Conservation (phyloP, 257 asterid species). For the Schizonepeta tenuifolia region DNA sequence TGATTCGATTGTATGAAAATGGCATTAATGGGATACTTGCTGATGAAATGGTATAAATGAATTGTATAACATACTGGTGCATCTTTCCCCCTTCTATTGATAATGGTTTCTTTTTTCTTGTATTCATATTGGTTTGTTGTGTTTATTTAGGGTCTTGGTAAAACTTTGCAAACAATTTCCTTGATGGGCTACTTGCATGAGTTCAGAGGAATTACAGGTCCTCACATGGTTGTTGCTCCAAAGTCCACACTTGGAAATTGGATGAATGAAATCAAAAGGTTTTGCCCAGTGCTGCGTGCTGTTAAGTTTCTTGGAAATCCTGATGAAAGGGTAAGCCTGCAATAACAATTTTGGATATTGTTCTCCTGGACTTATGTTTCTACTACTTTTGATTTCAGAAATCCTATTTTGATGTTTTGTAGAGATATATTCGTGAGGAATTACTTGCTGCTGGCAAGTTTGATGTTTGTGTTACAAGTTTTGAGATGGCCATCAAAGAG, state of each 20-base stretch:
- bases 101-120: conserved; percentile 2
- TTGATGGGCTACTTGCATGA: conserved; percentile 93
- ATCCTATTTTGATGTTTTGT: conserved; percentile 31
- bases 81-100: neutral
- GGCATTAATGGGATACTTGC: conserved; percentile 99
- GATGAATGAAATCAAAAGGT: conserved; percentile 98
- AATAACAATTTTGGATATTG: conserved; percentile 3
- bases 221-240: conserved; percentile 99
- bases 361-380: conserved; percentile 25
- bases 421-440: conserved; percentile 91
- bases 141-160: conserved; percentile 81
- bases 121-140: neutral
- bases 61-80: conserved; percentile 9
- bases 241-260: conserved; percentile 99
- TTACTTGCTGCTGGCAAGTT: conserved; percentile 96
- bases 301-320: conserved; percentile 98
- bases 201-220: conserved; percentile 97
- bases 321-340: conserved; percentile 84
- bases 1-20: conserved; percentile 93
- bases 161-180: conserved; percentile 96
- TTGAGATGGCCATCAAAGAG: conserved; percentile 98
- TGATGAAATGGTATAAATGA: conserved; percentile 84
- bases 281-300: conserved; percentile 91
- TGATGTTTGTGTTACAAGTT: conserved; percentile 97
- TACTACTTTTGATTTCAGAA: conserved; percentile 3